Conservation (phyloP, 306 rosid genomes). For the apple (Malus domestica) region DNA sequence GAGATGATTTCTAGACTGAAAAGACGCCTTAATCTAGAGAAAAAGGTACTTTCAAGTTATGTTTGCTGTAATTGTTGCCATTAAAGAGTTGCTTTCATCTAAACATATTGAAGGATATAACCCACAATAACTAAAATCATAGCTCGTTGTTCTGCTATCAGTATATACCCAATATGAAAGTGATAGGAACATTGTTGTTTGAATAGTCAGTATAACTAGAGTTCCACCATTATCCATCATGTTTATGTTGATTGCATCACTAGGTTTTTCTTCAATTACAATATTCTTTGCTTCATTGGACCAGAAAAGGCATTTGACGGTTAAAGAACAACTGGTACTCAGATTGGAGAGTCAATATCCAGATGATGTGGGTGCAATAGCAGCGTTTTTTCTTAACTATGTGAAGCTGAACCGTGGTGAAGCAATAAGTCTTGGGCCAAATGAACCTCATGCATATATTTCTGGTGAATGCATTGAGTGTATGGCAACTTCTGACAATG, state of each 20-base stretch:
- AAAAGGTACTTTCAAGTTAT: conserved; percentile 11
- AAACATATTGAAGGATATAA: neutral
- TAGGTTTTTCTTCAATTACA: neutral
- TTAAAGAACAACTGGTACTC: conserved; percentile 35
- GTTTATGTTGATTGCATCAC: neutral
- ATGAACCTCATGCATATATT: conserved; percentile 40
- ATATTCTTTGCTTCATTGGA: neutral
- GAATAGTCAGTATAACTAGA: neutral
- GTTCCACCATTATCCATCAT: neutral
- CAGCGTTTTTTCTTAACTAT: conserved; percentile 32
- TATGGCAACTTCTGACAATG: conserved; percentile 45
- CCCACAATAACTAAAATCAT: neutral
- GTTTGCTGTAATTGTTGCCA: neutral
- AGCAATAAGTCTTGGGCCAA: conserved; percentile 34
- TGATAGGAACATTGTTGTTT: neutral
- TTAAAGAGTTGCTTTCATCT: neutral
- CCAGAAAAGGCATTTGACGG: conserved; percentile 27
- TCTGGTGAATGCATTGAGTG: conserved; percentile 39
- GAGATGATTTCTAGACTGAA: conserved; percentile 19
- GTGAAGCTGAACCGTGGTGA: conserved; percentile 35
- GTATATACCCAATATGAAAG: neutral
- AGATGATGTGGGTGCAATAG: conserved; percentile 31
- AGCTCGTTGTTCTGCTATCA: neutral
- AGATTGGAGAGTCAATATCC: conserved; percentile 35
- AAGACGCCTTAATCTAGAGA: conserved; percentile 30